Percentiles rank a stretch among this genome's conserved stretches.
Evolutionary conservation across 164 flowering plant genomes (phyloP).

Genomic region (Berberis thunbergii): DNA sequence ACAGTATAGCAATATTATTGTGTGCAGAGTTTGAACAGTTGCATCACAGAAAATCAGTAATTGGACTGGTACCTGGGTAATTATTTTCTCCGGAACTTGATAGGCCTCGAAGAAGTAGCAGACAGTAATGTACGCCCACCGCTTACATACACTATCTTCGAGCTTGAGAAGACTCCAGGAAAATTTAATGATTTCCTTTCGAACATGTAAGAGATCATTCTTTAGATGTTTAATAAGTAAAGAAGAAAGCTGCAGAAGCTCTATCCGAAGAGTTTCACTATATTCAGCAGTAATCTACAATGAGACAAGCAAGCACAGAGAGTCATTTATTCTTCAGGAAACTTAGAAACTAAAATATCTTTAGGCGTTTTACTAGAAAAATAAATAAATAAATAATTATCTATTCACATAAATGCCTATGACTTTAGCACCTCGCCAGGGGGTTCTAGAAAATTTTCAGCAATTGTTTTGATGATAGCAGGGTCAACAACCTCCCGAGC

Average conservation of each 20-base stretch:
- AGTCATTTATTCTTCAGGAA: neutral
- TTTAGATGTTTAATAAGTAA: slow-evolving; percentile 93
- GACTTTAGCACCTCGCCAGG: slow-evolving; percentile 77
- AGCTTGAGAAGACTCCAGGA: slow-evolving; percentile 99
- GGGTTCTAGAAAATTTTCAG: slow-evolving; percentile 95
- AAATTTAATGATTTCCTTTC: slow-evolving; percentile 96
- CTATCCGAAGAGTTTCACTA: slow-evolving; percentile 95
- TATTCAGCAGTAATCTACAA: slow-evolving; percentile 88
- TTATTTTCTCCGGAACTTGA: slow-evolving; percentile 98
- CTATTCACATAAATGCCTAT: too few species aligned
- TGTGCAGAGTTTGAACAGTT: too few species aligned
- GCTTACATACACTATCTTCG: slow-evolving; percentile 99
- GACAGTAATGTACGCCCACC: slow-evolving; percentile 99
- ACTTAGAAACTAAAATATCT: neutral
- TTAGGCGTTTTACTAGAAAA: neutral
- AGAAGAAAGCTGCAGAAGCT: slow-evolving; percentile 95
- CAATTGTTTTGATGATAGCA: slow-evolving; percentile 74
- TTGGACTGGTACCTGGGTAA: slow-evolving; percentile 64
- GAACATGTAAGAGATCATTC: slow-evolving; percentile 87
- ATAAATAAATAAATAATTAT: neutral
- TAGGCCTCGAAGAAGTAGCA: slow-evolving; percentile 99
- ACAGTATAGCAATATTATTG: too few species aligned
- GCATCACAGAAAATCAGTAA: too few species aligned
- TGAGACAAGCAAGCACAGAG: too few species aligned
- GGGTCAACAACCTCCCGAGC: slow-evolving; percentile 97